Evolutionary conservation across 2,329 filamentous ascomycete species (phyloP).

Genomic region (Eurotiales sp.): DNA sequence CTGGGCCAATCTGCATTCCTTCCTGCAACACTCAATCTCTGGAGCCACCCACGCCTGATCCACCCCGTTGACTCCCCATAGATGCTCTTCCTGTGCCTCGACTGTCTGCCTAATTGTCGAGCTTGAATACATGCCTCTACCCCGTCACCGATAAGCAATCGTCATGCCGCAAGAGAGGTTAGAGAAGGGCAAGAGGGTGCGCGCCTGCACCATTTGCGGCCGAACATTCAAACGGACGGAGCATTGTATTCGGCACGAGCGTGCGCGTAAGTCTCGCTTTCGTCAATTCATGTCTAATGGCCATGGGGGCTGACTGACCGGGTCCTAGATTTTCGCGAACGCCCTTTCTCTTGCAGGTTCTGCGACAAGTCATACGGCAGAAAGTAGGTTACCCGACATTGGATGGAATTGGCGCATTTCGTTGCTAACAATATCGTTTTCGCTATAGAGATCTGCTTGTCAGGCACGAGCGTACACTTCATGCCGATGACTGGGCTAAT

Average conservation of each 20-base stretch:
- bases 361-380: constrained; percentile 31
- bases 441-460: constrained; percentile 30
- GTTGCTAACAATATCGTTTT: constrained; percentile 7
- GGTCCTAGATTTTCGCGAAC: constrained; percentile 27
- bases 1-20: neutral
- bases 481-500: constrained; percentile 25
- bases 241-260: constrained; percentile 33
- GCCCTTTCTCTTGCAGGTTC: constrained; percentile 30
- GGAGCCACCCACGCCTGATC: neutral
- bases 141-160: neutral
- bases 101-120: neutral
- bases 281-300: neutral
- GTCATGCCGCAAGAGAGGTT: constrained; percentile 15
- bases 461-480: constrained; percentile 31
- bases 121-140: neutral
- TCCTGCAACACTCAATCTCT: too few species aligned
- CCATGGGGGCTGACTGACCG: neutral
- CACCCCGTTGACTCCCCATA: neutral
- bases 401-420: neutral
- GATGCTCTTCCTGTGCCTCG: neutral
- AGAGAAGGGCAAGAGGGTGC: constrained; percentile 15
- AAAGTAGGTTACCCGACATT: constrained; percentile 23
- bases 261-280: constrained; percentile 22
- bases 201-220: constrained; percentile 26
- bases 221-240: constrained; percentile 32